phyloP scores from a whole-genome alignment of 768 basidiomycete genomes.

The Suillus plorans region DNA sequence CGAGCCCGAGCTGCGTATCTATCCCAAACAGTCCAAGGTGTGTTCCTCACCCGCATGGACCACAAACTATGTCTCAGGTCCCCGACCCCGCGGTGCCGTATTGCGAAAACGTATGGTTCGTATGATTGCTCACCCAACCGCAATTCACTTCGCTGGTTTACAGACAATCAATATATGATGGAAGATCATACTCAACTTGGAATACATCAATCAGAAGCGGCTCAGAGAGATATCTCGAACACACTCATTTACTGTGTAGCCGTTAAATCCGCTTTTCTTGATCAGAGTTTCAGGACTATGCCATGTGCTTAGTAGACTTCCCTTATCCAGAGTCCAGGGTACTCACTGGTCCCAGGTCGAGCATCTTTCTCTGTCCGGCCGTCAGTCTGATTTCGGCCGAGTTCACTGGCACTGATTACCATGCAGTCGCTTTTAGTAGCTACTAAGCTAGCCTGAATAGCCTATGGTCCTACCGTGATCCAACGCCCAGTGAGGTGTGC shows the following conservation, averaged over 20 bases:
- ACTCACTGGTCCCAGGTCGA: not conserved
- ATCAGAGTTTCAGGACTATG: not conserved
- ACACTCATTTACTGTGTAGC: not conserved
- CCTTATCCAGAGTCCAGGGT: not conserved
- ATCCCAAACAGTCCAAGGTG: not conserved
- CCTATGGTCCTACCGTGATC: not conserved
- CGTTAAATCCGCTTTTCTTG: not conserved
- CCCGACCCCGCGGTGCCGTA: slow-evolving; percentile 4
- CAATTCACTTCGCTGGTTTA: not conserved
- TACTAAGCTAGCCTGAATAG: not conserved
- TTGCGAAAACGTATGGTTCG: not conserved
- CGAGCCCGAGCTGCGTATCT: not conserved
- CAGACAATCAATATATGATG: not conserved
- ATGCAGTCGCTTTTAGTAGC: not conserved
- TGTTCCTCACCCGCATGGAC: not conserved
- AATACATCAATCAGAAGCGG: not conserved
- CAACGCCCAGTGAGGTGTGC: not conserved
- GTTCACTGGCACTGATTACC: not conserved
- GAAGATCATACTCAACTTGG: not conserved
- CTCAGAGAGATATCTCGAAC: not conserved
- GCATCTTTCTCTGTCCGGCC: not conserved
- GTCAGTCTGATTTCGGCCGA: not conserved
- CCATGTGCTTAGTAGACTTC: not conserved
- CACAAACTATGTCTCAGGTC: not conserved
- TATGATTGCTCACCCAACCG: not conserved